Evolutionary conservation across 768 basidiomycete species (phyloP), one percentile per base, ranked within the genome.

Genomic region (Lepiota brunneoincarnata): DNA sequence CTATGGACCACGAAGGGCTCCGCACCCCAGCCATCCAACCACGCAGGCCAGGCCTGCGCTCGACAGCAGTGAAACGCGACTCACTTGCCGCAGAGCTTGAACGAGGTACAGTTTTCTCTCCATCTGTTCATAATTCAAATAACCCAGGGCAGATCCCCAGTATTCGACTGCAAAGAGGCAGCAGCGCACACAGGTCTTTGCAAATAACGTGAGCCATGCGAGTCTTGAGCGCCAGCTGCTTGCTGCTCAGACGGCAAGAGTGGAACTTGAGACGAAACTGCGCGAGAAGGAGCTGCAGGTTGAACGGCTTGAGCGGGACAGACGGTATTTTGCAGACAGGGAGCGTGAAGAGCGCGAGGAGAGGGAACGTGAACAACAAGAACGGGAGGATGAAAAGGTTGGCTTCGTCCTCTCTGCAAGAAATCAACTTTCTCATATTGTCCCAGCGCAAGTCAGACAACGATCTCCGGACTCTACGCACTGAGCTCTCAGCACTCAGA

Each of bases 261-360:
- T 79, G 18, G 86, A 89, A 35, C 69, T 89, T 35, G 87, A 91
- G 65, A 75, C 78, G 11, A 84, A 84, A 64, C 70, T 91, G 3
- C 74, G 84, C 28, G 85, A 91, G 67, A 82, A 79, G 63, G 85
- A 89, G 2, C 58, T 75, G 1, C 64, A 71, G 20, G 77, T 91
- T 23, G 87, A 88, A 39, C 71, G 82, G 40, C 73, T 93, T 9
- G 87, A 91, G 61, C 72, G 79, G 15, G 90, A 92, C 62, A 71
- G 89, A 35, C 71, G 86, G 15, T 89, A 76, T 73, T 75, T 90
- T 46, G 72, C 84, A 0, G 87, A 90, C 57, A 68, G 84, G 3
- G 89, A 91, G 64, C 72, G 77, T 45, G 81, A 84, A 35, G 87
- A 90, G 56, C 72, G 81, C 20, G 81, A 84, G 54, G 86, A 85